Base-by-base conservation (phyloP, 1,284 basidiomycete species). In the Leccinum pallidistipes region DNA sequence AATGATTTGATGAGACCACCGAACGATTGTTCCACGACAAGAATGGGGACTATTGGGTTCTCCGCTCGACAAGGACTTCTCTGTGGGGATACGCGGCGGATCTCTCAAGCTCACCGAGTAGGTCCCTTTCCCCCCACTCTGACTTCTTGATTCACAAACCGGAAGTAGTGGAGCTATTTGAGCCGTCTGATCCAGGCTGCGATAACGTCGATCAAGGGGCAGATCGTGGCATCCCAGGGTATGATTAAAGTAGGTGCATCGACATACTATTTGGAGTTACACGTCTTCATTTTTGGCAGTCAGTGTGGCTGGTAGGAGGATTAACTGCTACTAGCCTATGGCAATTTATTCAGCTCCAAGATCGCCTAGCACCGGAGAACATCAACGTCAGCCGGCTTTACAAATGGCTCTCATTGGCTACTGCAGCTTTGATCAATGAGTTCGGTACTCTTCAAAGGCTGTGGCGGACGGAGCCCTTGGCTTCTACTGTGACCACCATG, bases 401-500 rank as follows among this genome's bases (percentile, higher is more conserved):
- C 67, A 86, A 72, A 71, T 57, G 38, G 56, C 55, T 49, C 38
- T 49, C 51, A 70, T 68, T 59, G 59, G 69, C 56, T 56, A 52
- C 52, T 38, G 9, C 52, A 31, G 18, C 9, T n/a, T 32, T 27
- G 32, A 62, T 18, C 40, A 50, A 40, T 40, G 51, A 40, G 34
- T 54, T 31, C 59, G 55, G 34, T 57, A 38, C 61, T 68, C 34
- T 24, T 91, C 90, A 18, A 91, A 91, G 73, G 89, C 89, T 5
- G 90, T 91, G 5, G 89, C 90, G 36, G 89, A 92, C 66, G 90
- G 90, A 18, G 89, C 89, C 1, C 85, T 91, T 64, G 89, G 90
- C 12, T 92, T 91, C 74, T 91, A 90, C 73, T 89, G 87, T 66
- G 90, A 92, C 70, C 90, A 91, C 64, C 87, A 90, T 66, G 89